Evolutionary conservation across 257 asterid species (phyloP).

Genomic region (Fraxinus anomala): DNA sequence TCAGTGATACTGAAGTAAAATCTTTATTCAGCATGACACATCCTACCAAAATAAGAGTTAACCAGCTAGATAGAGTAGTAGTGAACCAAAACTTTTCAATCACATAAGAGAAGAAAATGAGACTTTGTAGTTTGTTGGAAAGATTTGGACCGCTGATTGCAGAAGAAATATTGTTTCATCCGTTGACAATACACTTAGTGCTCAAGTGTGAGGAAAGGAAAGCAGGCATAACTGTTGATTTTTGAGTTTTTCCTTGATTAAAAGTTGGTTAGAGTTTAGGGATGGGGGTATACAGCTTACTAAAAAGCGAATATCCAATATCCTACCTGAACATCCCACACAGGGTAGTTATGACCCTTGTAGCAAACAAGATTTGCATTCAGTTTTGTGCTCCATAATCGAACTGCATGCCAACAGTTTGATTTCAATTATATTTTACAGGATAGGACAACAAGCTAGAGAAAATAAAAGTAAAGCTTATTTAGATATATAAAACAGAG

Average conservation of each 20-base stretch:
- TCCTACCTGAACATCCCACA: slow-evolving; percentile 96
- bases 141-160: too few species aligned
- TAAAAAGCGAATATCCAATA: slow-evolving; percentile 8
- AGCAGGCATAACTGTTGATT: neutral
- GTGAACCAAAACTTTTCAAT: neutral
- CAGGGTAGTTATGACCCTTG: slow-evolving; percentile 97
- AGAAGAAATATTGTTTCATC: too few species aligned
- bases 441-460: neutral
- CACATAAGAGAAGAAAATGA: neutral
- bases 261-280: neutral
- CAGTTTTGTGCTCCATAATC: slow-evolving; percentile 87
- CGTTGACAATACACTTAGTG: too few species aligned
- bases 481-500: slow-evolving; percentile 7
- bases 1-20: neutral
- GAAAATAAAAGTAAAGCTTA: slow-evolving; percentile 12
- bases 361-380: slow-evolving; percentile 98
- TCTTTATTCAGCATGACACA: neutral
- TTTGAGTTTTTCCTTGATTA: neutral
- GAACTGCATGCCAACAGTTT: slow-evolving; percentile 51
- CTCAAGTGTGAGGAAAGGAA: neutral
- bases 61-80: neutral
- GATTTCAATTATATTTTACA: neutral
- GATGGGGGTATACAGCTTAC: slow-evolving; percentile 9
- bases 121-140: too few species aligned
- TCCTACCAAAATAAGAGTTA: neutral